Conservation (phyloP, 805 yeast species). For the Hyphopichia homilentoma region DNA sequence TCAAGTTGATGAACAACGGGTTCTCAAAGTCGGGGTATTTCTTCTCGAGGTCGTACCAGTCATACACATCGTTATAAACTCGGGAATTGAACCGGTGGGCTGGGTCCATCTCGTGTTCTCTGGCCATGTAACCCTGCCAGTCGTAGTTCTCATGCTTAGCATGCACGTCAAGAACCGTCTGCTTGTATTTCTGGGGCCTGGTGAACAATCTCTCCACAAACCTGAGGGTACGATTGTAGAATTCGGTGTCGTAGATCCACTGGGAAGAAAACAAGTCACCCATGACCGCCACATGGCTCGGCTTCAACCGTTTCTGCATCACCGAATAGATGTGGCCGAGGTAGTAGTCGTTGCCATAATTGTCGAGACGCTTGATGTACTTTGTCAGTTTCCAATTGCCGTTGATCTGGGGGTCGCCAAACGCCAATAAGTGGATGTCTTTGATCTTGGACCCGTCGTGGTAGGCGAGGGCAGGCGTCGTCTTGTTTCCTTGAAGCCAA, state of each 20-base stretch:
- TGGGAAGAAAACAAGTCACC: constrained; percentile 93
- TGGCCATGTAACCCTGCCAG: constrained; percentile 45
- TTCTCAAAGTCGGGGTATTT: constrained; percentile 39
- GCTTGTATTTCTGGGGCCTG: constrained; percentile 48
- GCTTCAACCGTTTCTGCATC: constrained; percentile 61
- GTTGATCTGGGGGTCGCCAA: constrained; percentile 97
- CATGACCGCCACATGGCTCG: constrained; percentile 81
- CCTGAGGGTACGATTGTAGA: constrained; percentile 71
- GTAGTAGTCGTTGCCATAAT: constrained; percentile 85
- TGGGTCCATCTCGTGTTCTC: constrained; percentile 39
- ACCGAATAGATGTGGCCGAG: constrained; percentile 76
- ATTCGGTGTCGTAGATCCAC: constrained; percentile 90
- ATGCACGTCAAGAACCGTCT: constrained; percentile 45
- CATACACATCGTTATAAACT: constrained; percentile 53
- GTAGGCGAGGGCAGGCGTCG: constrained; percentile 8
- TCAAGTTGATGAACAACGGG: constrained; percentile 74
- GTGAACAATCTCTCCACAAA: constrained; percentile 69
- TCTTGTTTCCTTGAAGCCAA: constrained; percentile 2
- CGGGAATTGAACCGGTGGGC: constrained; percentile 30
- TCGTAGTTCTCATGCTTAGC: constrained; percentile 51
- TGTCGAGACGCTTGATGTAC: constrained; percentile 72
- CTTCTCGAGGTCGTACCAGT: constrained; percentile 50
- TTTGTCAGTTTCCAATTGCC: constrained; percentile 77
- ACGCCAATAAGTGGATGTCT: constrained; percentile 67
- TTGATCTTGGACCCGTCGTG: constrained; percentile 18